Base-by-base conservation (phyloP, 176 grass and related monocot genomes). In the Ensete glaucum region DNA sequence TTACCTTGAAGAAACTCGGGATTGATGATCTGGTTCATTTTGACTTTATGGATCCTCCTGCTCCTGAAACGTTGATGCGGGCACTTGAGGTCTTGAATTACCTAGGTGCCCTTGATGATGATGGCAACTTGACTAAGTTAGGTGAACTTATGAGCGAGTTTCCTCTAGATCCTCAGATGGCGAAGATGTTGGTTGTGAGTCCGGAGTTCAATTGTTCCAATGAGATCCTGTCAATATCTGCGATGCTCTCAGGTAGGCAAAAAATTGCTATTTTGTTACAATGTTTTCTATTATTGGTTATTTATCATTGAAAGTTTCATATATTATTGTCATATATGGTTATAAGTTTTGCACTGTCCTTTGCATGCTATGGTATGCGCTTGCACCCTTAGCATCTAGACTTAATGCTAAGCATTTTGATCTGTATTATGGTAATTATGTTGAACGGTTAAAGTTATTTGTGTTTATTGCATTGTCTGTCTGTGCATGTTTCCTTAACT, bases 11-110 rank as follows among this genome's bases (percentile, higher is more conserved):
- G 85, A 94, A 99, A 67, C 84, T 99, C 70, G 95, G 95, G 71
- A 99, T 99, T 91, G 95, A 99, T 67, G 95, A 99, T 89, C 83
- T 99, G 50, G 95, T 99, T 69, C 95, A 99, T 83, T 99, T 94
- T 77, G 95, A 99, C 52, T 99, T 99, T 76, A 99, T 99, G 95
- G 95, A 99, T 52, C 95, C 95, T 75, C 95, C 95, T 76, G 95
- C 95, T 56, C 95, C 95, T 0, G 95, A 99, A 82, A 99, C 91
- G 64, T 69, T 99, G 60, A 94, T 99, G 95, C 85, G 95, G 53
- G 95, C 95, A 67, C 83, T 99, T 9, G 95, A 99, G 82, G 88
- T 99, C 68, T 81, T 99, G 76, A 99, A 99, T 60, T 99, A 99
- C 55, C 80, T 99, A 67, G 84, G 88, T 52, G 95, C 95, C 50